A percentile compares a stretch with the other conserved stretches of the same genome.
These are phyloP conservation scores for Myriosclerotinia scirpicola DNA, from an alignment of 2,329 filamentous ascomycete genomes.

Conservation along the genomic window DNA sequence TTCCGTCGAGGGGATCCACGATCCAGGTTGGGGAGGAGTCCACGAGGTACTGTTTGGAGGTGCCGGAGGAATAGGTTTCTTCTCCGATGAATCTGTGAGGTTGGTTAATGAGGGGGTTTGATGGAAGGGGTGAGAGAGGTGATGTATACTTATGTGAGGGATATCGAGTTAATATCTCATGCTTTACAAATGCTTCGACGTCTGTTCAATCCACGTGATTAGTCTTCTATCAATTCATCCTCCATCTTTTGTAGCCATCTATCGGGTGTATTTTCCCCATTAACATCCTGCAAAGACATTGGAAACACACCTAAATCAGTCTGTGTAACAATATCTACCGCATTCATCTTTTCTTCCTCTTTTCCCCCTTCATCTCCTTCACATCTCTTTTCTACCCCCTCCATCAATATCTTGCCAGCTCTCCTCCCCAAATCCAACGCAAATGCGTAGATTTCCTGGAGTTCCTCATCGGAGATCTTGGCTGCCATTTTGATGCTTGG, in stretches of 20 bases:
- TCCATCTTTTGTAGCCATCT: neutral
- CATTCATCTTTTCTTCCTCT: constrained; percentile 65
- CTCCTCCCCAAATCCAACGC: constrained; percentile 68
- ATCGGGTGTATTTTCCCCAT: neutral
- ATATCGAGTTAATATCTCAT: constrained; percentile 57
- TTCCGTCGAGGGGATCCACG: constrained; percentile 67
- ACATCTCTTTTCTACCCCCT: constrained; percentile 56
- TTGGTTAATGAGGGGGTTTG: neutral
- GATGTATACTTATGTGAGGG: constrained; percentile 61
- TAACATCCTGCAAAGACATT: neutral
- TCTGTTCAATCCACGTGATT: constrained; percentile 47
- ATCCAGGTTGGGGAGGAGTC: constrained; percentile 67
- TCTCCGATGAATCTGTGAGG: constrained; percentile 68
- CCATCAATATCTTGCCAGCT: constrained; percentile 66
- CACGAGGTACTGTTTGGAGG: constrained; percentile 68
- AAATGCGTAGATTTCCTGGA: constrained; percentile 68
- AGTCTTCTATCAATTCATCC: constrained; percentile 1
- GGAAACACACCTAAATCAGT: constrained; percentile 63
- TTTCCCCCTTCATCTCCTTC: constrained; percentile 36
- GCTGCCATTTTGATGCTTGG: neutral
- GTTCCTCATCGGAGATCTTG: constrained; percentile 43
- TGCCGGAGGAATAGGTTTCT: constrained; percentile 69
- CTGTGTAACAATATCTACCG: constrained; percentile 76
- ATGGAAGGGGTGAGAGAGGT: constrained; percentile 4
- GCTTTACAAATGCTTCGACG: constrained; percentile 69